Evolutionary conservation across 768 basidiomycete species (phyloP).

Genomic region (Tulasnella sp.): DNA sequence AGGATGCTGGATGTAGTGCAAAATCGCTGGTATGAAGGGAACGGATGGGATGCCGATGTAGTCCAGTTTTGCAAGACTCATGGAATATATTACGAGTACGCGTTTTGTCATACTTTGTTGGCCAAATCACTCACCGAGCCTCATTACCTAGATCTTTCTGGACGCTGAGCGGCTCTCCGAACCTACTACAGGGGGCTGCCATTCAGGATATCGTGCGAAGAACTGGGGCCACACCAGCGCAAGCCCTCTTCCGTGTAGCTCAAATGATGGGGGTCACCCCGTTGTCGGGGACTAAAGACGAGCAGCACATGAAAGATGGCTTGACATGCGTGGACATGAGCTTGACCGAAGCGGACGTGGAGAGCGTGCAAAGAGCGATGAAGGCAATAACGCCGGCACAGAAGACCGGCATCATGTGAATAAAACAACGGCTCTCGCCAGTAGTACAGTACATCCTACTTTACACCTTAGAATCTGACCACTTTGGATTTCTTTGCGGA

Average conservation of each 20-base stretch:
- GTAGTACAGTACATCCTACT: neutral
- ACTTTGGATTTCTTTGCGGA: neutral
- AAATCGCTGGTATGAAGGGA: conserved; percentile 77
- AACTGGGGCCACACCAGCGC: conserved; percentile 46
- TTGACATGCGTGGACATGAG: conserved; percentile 34
- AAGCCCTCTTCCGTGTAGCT: conserved; percentile 57
- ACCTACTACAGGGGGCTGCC: conserved; percentile 39
- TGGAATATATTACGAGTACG: conserved; percentile 62
- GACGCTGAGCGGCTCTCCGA: conserved; percentile 73
- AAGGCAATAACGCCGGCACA: neutral
- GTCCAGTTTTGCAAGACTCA: conserved; percentile 51
- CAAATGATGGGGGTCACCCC: conserved; percentile 58
- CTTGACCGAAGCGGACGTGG: conserved; percentile 24
- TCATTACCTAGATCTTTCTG: conserved; percentile 61
- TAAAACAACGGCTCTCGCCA: neutral
- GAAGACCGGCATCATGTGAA: neutral
- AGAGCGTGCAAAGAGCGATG: conserved; percentile 22
- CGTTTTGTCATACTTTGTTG: neutral
- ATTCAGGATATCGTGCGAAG: conserved; percentile 35
- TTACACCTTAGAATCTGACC: neutral
- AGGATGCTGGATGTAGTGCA: conserved; percentile 57
- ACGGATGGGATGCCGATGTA: conserved; percentile 59
- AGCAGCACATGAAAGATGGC: conserved; percentile 57
- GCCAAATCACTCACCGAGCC: neutral
- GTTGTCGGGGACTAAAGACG: conserved; percentile 60